Evolutionary conservation across 2,329 filamentous ascomycete species (phyloP), one percentile per base, ranked within the genome.

Genomic region (Penicillium frequentans): DNA sequence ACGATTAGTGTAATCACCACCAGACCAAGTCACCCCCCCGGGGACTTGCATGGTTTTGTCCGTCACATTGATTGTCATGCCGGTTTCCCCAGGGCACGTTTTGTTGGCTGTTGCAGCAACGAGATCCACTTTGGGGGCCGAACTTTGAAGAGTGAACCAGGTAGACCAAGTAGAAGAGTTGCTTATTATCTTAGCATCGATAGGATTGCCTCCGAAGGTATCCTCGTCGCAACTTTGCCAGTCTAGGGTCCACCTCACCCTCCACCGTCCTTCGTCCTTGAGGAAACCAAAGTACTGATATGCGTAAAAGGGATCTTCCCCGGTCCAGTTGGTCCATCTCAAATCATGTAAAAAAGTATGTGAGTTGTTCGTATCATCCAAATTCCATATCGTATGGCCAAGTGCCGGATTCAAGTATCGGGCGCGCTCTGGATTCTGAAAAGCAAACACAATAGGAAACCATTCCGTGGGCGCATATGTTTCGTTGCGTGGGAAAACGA

Each of bases 401-500:
- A 64, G 42, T 1, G 14, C 5, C 1, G 54, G 52, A 31, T 63
- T 56, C 19, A 64, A 53, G 42, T 54, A 56, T 52, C 55, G 10
- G 16, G 61, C 56, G 35, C 11, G 44, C 49, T 56, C n/a, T 5
- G 57, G n/a, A 52, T 63, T 61, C 44, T 61, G 58, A 9, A 64
- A 39, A 8, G 60, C 60, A 45, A 64, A 64, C 27, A 63, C 49
- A 19, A 65, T 13, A 13, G 63, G 63, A 31, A 65, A 64, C 26
- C 4, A 50, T 8, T 65, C 35, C 3, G 55, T 50, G 14, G 59
- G 57, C 26, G 62, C 19, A 52, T 37, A 37, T 37, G 33, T 37
- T 37, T n/a, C 33, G 33, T 60, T 64, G n/a, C 37, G 60, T 9
- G 60, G 60, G 43, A 64, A 64, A 19, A 60, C 45, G n/a, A 64